phyloP scores from a whole-genome alignment of 2,329 filamentous ascomycete genomes.

The Sarocladiaceae sp. region DNA sequence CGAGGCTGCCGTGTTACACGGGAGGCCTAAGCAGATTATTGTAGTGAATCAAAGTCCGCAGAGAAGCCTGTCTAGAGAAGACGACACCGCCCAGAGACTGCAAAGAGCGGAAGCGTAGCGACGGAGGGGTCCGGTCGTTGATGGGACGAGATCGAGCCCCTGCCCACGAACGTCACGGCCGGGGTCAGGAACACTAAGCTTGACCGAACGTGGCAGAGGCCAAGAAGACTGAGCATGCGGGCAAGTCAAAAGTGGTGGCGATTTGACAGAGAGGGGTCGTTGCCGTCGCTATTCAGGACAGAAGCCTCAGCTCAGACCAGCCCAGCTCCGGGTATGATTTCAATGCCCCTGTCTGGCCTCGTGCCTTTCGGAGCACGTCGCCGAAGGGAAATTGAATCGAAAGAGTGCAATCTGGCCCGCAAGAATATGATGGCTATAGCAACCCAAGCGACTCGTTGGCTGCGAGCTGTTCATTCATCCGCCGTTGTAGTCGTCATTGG shows the following conservation, averaged over 20 bases:
- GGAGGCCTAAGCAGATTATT: too few species aligned
- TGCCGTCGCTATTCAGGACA: neutral
- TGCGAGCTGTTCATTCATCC: too few species aligned
- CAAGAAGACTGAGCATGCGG: neutral
- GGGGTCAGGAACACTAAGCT: neutral
- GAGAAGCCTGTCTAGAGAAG: too few species aligned
- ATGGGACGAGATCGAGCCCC: neutral
- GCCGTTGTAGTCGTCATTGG: too few species aligned
- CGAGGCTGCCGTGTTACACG: too few species aligned
- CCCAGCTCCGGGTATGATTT: neutral
- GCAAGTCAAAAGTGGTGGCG: neutral
- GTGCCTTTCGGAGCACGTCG: neutral
- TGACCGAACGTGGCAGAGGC: neutral
- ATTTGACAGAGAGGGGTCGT: slow-evolving; percentile 5
- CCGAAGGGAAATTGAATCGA: neutral
- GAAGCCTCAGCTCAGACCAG: neutral
- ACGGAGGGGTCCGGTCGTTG: neutral
- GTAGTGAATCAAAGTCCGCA: too few species aligned
- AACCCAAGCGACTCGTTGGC: too few species aligned
- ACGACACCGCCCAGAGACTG: too few species aligned
- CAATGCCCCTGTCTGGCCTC: neutral
- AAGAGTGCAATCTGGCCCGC: too few species aligned
- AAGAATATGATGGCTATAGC: too few species aligned
- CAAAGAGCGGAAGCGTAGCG: too few species aligned
- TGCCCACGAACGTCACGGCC: neutral